Evolutionary conservation across 257 asterid species (phyloP), one percentile per base, ranked within the genome.

Genomic region (Solanum acaule): DNA sequence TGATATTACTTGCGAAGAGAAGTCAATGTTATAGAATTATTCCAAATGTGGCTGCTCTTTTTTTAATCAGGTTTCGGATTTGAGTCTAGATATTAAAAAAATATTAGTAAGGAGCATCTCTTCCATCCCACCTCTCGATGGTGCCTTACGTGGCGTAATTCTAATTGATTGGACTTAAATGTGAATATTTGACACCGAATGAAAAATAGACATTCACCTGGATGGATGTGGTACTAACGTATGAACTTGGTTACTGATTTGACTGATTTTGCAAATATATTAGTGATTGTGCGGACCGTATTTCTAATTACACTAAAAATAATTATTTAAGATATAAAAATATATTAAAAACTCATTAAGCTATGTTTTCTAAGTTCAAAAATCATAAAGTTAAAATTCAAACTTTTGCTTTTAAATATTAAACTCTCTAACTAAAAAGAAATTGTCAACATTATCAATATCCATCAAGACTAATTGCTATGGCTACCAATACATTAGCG

Each of bases 121-220:
- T 56, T 18, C n/a, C 65, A 18, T 0, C 10, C 4, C 65, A 56
- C n/a, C 65, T 18, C n/a, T 56, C 10, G 0, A 56, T 18, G 65
- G n/a, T 18, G n/a, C 4, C 4, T 2, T 18, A 56, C 2, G 10
- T 1, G 2, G 4, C 4, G 0, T 52, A 52, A 18, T 56, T 1
- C 4, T 2, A 56, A 56, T 56, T 56, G 10, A 0, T 18, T 1
- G 0, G 2, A 56, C 10, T 56, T 56, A 2, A 56, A 18, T 56
- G 2, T 3, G 65, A 6, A 56, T 18, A 56, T 8, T 18, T 1
- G 3, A 56, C 0, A 56, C 4, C 0, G 10, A 0, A 56, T 18
- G 9, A 18, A 18, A 6, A 52, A 6, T 52, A 52, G 10, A 6
- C n/a, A 52, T 18, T 10, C 23, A 52, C 61, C 6, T 52, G 10